Percentiles rank a stretch among this genome's conserved stretches.
Evolutionary conservation across 2,329 filamentous ascomycete species (phyloP).

Genomic region (Aspergillus alliaceus): DNA sequence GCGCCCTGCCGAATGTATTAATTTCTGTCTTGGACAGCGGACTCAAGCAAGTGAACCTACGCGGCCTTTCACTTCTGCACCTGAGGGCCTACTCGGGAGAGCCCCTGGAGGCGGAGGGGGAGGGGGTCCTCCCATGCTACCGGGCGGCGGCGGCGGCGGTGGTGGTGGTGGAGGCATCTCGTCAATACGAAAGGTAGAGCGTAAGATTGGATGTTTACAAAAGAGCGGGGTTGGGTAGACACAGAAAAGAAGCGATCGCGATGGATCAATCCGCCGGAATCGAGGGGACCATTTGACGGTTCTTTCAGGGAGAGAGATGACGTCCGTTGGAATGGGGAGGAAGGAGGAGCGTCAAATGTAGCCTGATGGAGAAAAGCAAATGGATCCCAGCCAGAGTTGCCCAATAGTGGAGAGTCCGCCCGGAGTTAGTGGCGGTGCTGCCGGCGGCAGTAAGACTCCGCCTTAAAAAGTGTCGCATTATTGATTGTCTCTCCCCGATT

Average conservation of each 20-base stretch:
- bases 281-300: conserved; percentile 12
- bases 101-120: conserved; percentile 58
- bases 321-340: conserved; percentile 14
- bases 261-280: conserved; percentile 14
- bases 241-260: conserved; percentile 7
- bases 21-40: background rate
- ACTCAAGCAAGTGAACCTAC: conserved; percentile 50
- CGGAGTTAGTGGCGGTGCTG: conserved; percentile 18
- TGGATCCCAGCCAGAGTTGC: conserved; percentile 5
- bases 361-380: background rate
- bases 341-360: conserved; percentile 11
- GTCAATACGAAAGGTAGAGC: conserved; percentile 11
- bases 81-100: conserved; percentile 59
- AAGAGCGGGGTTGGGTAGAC: background rate
- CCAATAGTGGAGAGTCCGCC: conserved; percentile 1
- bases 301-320: conserved; percentile 4
- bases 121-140: conserved; percentile 59
- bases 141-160: conserved; percentile 66
- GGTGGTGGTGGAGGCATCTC: conserved; percentile 63
- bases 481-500: background rate
- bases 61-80: conserved; percentile 57
- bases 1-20: conserved; percentile 64
- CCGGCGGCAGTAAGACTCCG: conserved; percentile 30
- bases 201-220: conserved; percentile 1
- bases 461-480: conserved; percentile 20